These are phyloP conservation scores for Cryptococcus sp. DNA, from an alignment of 1,284 basidiomycete genomes.

Conservation along the genomic window DNA sequence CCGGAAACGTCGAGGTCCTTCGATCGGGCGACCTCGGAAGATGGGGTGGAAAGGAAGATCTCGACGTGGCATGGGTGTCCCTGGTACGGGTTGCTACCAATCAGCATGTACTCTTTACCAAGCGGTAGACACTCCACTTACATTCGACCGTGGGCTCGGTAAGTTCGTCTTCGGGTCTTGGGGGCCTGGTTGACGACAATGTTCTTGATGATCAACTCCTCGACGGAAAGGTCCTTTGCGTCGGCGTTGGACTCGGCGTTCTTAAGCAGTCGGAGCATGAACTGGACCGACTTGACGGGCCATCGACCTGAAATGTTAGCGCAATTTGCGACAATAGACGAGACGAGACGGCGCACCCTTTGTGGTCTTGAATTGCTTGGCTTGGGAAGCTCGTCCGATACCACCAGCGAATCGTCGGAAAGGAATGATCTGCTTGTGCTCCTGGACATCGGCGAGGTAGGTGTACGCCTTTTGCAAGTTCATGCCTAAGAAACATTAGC, in stretches of 20 bases:
- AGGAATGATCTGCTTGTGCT: conserved; percentile 96
- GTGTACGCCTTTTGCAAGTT: conserved; percentile 92
- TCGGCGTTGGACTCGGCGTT: conserved; percentile 99
- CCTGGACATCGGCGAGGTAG: conserved; percentile 90
- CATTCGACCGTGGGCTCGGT: conserved; percentile 95
- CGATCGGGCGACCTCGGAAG: conserved; percentile 79
- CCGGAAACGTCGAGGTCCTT: conserved; percentile 66
- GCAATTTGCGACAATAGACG: background rate
- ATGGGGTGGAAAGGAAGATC: conserved; percentile 72
- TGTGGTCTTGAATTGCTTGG: conserved; percentile 94
- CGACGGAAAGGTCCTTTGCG: conserved; percentile 89
- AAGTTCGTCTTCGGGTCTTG: conserved; percentile 99
- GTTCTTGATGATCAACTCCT: conserved; percentile 92
- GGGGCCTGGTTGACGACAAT: conserved; percentile 98
- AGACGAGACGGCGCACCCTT: conserved; percentile 63
- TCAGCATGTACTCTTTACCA: background rate
- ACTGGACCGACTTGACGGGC: conserved; percentile 99
- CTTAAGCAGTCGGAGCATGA: conserved; percentile 91
- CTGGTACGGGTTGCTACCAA: conserved; percentile 67
- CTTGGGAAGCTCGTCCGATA: conserved; percentile 95
- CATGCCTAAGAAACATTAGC: conserved; percentile 59
- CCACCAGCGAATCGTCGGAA: conserved; percentile 96
- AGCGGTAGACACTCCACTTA: conserved; percentile 14
- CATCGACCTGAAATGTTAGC: conserved; percentile 72
- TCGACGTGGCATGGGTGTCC: conserved; percentile 94